phyloP scores from a whole-genome alignment of 1,139 yeast species.

The Pneumocystis jirovecii region DNA sequence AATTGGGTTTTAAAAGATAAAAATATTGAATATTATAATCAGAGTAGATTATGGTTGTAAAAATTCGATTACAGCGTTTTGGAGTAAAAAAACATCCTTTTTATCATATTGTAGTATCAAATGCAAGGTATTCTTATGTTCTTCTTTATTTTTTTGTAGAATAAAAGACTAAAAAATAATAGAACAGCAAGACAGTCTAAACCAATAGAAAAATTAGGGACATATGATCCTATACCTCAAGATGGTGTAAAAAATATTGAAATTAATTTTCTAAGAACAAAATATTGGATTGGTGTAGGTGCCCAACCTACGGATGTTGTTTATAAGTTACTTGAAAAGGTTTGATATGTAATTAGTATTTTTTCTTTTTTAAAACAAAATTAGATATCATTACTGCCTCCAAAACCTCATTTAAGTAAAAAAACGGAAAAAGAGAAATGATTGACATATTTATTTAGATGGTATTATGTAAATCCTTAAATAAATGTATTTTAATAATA shows the following conservation, averaged over 20 bases:
- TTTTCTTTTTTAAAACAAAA: neutral
- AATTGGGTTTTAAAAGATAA: neutral
- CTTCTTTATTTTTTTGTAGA: conserved; percentile 5
- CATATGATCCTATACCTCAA: conserved; percentile 72
- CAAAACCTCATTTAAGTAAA: neutral
- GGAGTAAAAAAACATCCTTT: conserved; percentile 81
- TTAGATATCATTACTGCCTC: neutral
- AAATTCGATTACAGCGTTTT: conserved; percentile 81
- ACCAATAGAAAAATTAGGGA: conserved; percentile 91
- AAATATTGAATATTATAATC: neutral
- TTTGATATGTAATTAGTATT: neutral
- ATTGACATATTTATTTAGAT: neutral
- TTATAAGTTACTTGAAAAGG: conserved; percentile 59
- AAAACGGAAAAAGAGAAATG: neutral
- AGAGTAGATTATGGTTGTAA: conserved; percentile 25
- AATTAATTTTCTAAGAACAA: conserved; percentile 78
- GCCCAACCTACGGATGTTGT: conserved; percentile 88
- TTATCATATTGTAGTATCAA: conserved; percentile 82
- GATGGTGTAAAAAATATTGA: conserved; percentile 65
- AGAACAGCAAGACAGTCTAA: conserved; percentile 60
- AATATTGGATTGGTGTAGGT: conserved; percentile 98
- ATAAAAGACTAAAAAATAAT: neutral
- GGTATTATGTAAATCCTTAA: neutral
- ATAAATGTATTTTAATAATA: neutral
- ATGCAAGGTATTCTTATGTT: conserved; percentile 29